Base-by-base conservation (phyloP, 495 filamentous ascomycete species). In the Hypomontagnella submonticulosa region DNA sequence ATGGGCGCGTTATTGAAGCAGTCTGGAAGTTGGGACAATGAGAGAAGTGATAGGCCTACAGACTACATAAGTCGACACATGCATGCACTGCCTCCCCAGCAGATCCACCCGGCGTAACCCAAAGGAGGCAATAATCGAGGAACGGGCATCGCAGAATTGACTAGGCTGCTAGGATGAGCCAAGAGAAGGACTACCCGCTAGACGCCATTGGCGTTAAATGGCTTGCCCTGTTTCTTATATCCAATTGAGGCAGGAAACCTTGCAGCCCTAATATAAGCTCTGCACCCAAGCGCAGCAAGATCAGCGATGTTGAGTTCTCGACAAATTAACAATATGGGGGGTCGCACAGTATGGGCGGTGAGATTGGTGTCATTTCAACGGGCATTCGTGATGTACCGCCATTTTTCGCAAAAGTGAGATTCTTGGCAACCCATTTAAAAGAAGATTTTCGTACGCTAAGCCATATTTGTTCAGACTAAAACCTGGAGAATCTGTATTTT, bases 11-110 rank as follows among this genome's bases (percentile, higher is more conserved):
- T 37, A 54, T 15, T 27, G 60, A 56, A n/a, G 23, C 57, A 33
- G 4, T 34, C 47, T 47, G 32, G 23, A 48, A 27, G 19, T 36
- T 43, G 60, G 60, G 32, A 34, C 43, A 30, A 30, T 47, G 53
- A 47, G 5, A 51, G 12, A 18, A 30, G 41, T 49, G 51, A 46
- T 48, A 49, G 53, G 36, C 46, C 34, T 36, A 23, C 49, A 34
- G 54, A 19, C 36, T 47, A 66, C 19, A 61, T 11, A 44, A 19
- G n/a, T 32, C 11, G 56, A 43, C 44, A 61, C 57, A 43, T 68
- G 65, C 66, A 65, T 69, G 66, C 66, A 69, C 66, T 18, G 66
- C 66, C 66, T 57, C 61, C 18, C 32, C 10, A 10, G 34, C 18
- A 38, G 55, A 37, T 56, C 66, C 59, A 69, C 55, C 16, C 41